Conservation (phyloP, 2,329 filamentous ascomycete species). For the Aspergillus neotritici region DNA sequence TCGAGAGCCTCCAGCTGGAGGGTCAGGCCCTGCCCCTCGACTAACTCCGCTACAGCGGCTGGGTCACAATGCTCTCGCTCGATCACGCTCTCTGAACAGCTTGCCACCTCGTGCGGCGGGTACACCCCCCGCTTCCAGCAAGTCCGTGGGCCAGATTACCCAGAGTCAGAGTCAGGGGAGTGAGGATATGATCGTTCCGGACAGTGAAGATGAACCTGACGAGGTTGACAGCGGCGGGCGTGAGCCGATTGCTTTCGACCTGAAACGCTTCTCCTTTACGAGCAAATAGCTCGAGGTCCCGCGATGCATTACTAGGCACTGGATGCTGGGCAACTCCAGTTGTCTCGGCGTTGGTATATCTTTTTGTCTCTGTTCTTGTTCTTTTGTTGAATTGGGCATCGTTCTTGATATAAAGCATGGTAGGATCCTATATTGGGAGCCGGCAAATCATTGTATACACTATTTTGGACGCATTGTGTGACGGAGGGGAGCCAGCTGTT, state of each 20-base stretch:
- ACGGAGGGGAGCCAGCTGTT: too few species aligned
- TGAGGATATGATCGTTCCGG: conserved; percentile 48
- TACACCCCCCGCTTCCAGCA: background rate
- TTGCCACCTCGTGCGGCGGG: conserved; percentile 6
- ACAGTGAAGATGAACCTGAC: conserved; percentile 44
- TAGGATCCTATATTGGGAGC: too few species aligned
- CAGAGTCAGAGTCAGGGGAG: conserved; percentile 37
- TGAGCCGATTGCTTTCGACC: conserved; percentile 23
- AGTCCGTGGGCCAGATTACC: background rate
- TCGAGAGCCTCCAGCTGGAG: background rate
- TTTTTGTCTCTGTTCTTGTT: background rate
- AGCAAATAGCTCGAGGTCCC: background rate
- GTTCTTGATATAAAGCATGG: too few species aligned
- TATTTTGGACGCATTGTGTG: too few species aligned
- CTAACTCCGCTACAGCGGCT: conserved; percentile 40
- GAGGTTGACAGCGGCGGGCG: conserved; percentile 6
- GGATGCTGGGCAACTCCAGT: too few species aligned
- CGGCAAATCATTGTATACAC: too few species aligned
- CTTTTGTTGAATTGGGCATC: too few species aligned
- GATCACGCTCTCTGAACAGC: conserved; percentile 33
- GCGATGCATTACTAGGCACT: too few species aligned
- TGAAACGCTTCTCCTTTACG: conserved; percentile 35
- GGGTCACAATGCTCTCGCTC: conserved; percentile 35
- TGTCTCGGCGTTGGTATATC: background rate
- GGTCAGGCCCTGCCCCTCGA: conserved; percentile 3